Evolutionary conservation across 345 rosid species (phyloP).

Genomic region (Cardiospermum halicacabum): DNA sequence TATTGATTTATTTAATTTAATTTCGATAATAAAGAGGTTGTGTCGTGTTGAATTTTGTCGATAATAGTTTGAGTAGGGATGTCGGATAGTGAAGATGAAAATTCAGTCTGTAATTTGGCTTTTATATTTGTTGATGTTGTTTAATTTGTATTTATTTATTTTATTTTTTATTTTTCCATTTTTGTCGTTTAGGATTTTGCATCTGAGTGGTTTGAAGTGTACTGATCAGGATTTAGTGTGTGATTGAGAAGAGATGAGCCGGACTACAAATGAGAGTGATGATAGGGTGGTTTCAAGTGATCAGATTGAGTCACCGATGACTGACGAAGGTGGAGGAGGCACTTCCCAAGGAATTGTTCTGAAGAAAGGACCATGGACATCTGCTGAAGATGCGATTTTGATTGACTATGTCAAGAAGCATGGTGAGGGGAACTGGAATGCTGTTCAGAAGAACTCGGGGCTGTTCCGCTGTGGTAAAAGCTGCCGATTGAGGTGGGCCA

Average conservation of each 20-base stretch:
- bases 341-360: slow-evolving; percentile 42
- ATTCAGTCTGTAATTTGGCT: not conserved
- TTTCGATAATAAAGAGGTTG: not conserved
- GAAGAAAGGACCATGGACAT: slow-evolving; percentile 99
- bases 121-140: not conserved
- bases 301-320: slow-evolving; percentile 48
- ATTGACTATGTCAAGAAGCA: slow-evolving; percentile 89
- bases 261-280: slow-evolving; percentile 50
- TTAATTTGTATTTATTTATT: no score
- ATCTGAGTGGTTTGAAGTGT: slow-evolving; percentile 34
- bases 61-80: slow-evolving; percentile 21
- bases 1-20: slow-evolving; percentile 16
- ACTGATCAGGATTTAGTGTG: slow-evolving; percentile 28
- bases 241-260: slow-evolving; percentile 64
- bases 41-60: not conserved
- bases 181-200: slow-evolving; percentile 36
- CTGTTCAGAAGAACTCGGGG: slow-evolving; percentile 86
- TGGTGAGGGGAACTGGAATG: slow-evolving; percentile 97
- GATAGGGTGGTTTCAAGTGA: slow-evolving; percentile 50
- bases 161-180: slow-evolving; percentile 4
- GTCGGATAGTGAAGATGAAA: slow-evolving; percentile 15
- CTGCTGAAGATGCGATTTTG: slow-evolving; percentile 88
- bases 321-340: slow-evolving; percentile 45
- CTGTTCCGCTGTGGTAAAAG: slow-evolving; percentile 95
- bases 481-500: slow-evolving; percentile 97